Evolutionary conservation across 2,329 filamentous ascomycete species (phyloP).

Genomic region (Talaromyces piceae): DNA sequence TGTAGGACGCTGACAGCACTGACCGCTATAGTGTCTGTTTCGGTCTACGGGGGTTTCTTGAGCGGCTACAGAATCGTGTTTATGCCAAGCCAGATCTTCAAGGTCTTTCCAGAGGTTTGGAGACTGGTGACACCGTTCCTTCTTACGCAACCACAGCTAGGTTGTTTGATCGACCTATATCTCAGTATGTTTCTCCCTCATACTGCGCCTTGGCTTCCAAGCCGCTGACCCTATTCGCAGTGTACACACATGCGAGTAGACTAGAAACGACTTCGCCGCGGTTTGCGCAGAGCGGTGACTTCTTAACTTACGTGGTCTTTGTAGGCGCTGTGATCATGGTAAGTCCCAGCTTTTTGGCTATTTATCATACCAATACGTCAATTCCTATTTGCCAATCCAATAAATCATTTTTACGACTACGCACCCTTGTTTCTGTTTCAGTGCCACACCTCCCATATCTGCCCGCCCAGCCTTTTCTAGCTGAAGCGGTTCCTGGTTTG

Average conservation of each 20-base stretch:
- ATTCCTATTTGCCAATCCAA: slow-evolving; percentile 3
- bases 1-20: slow-evolving; percentile 60
- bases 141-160: slow-evolving; percentile 48
- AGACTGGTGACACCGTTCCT: slow-evolving; percentile 52
- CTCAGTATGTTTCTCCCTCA: slow-evolving; percentile 45
- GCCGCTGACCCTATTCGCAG: slow-evolving; percentile 23
- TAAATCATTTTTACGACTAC: slow-evolving; percentile 4
- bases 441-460: slow-evolving; percentile 58
- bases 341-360: slow-evolving; percentile 43
- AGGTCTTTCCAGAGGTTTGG: slow-evolving; percentile 54
- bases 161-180: slow-evolving; percentile 66
- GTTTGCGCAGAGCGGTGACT: slow-evolving; percentile 68
- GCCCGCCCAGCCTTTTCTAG: slow-evolving; percentile 66
- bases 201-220: neutral
- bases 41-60: slow-evolving; percentile 53
- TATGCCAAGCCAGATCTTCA: slow-evolving; percentile 44
- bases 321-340: slow-evolving; percentile 66
- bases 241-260: slow-evolving; percentile 69
- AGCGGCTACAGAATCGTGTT: slow-evolving; percentile 49
- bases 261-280: slow-evolving; percentile 65
- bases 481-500: slow-evolving; percentile 77
- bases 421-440: slow-evolving; percentile 15
- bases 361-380: slow-evolving; percentile 2
- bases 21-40: slow-evolving; percentile 55
- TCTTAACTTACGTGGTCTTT: slow-evolving; percentile 73